Conservation (phyloP, 2,329 filamentous ascomycete species). For the Gnomoniopsis smithogilvyi region DNA sequence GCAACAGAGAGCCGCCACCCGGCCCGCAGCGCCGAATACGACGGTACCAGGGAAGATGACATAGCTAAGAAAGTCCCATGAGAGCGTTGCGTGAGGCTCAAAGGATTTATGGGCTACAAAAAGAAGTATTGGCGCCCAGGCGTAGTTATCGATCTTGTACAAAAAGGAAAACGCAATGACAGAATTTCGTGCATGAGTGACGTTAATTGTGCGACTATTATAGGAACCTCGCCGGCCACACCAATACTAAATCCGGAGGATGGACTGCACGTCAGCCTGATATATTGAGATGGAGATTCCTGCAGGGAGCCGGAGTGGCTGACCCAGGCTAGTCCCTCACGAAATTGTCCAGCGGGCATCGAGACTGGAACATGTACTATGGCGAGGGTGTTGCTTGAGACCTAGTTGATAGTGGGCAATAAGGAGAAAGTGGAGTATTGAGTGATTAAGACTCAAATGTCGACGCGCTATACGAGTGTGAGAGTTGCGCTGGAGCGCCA, state of each 20-base stretch:
- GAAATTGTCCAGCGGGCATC: too few relatives aligned
- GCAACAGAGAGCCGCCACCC: not conserved
- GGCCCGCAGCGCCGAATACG: slow-evolving; percentile 10
- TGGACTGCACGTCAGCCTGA: too few relatives aligned
- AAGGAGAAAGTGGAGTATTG: not conserved
- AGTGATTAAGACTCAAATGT: not conserved
- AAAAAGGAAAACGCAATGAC: not conserved
- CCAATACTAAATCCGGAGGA: too few relatives aligned
- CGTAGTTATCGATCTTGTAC: too few relatives aligned
- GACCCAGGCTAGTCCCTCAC: too few relatives aligned
- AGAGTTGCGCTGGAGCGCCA: not conserved
- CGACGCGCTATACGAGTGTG: not conserved
- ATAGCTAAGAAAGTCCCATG: not conserved
- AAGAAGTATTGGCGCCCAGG: too few relatives aligned
- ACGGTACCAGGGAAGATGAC: not conserved
- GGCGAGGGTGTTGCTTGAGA: not conserved
- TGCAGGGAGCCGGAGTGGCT: too few relatives aligned
- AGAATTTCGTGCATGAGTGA: not conserved
- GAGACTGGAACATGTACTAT: not conserved
- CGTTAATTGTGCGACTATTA: not conserved
- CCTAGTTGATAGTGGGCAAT: not conserved
- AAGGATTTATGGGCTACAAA: too few relatives aligned
- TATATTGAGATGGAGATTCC: too few relatives aligned
- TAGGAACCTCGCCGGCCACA: too few relatives aligned
- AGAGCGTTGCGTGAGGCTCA: not conserved